A percentile compares a stretch with the other conserved stretches of the same genome.
These are phyloP conservation scores for Trypanosoma conorhini DNA, from an alignment of 208 protist genomes.

Conservation along the genomic window DNA sequence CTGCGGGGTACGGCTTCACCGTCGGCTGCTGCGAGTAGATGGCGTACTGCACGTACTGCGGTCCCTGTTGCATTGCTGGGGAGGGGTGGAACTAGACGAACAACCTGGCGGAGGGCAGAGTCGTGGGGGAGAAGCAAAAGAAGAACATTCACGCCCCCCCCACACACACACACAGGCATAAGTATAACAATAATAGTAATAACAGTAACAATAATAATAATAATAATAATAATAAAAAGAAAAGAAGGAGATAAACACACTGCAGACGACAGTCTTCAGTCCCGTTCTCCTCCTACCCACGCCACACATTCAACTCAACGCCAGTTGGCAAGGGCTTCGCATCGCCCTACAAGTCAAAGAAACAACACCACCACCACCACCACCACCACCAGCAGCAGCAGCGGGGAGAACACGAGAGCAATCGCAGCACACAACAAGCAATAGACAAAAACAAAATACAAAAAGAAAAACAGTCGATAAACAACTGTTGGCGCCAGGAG, in stretches of 20 bases:
- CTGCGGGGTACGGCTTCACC: slow-evolving; percentile 21
- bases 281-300: neutral
- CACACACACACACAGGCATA: neutral
- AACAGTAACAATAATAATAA: slow-evolving; percentile 12
- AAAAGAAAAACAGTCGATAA: neutral
- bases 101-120: neutral
- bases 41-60: slow-evolving; percentile 18
- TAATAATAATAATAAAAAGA: slow-evolving; percentile 2
- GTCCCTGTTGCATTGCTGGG: slow-evolving; percentile 19
- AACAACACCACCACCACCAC: neutral
- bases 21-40: slow-evolving; percentile 28
- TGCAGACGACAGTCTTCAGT: neutral
- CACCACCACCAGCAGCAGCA: neutral
- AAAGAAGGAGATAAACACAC: neutral
- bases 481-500: neutral
- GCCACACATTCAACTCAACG: neutral
- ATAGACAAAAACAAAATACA: slow-evolving; percentile 5
- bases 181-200: neutral
- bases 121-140: neutral
- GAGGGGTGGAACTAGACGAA: neutral
- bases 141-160: neutral
- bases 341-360: neutral
- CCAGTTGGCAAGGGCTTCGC: neutral
- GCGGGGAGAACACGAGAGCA: slow-evolving; percentile 8
- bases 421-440: slow-evolving; percentile 1